phyloP scores from a whole-genome alignment of 352 stramenopile species.

The Thraustochytrium striatum region DNA sequence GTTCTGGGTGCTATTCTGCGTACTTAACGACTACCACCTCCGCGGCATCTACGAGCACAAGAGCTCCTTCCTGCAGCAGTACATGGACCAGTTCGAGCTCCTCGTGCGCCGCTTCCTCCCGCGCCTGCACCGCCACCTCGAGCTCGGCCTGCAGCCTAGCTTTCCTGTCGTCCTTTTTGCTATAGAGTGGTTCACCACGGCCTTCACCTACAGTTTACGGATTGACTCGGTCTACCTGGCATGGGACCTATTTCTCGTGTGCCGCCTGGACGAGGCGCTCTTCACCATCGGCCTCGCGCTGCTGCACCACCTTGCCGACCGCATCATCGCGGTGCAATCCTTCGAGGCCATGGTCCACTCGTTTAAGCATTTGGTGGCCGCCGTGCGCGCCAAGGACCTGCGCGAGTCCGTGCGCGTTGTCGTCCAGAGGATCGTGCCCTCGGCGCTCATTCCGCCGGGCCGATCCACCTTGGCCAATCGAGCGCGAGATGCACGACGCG shows the following conservation, averaged over 20 bases:
- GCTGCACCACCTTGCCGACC: conserved; percentile 14
- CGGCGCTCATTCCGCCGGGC: conserved; percentile 24
- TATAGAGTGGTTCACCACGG: conserved; percentile 46
- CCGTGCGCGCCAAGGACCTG: conserved; percentile 5
- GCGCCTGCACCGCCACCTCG: conserved; percentile 29
- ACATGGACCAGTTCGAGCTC: conserved; percentile 35
- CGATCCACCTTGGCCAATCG: conserved; percentile 32
- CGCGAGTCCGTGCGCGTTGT: neutral
- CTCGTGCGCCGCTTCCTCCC: conserved; percentile 36
- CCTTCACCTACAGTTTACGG: conserved; percentile 41
- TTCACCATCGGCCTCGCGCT: conserved; percentile 13
- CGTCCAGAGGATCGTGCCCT: conserved; percentile 36
- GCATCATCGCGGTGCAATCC: conserved; percentile 12
- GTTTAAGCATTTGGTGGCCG: conserved; percentile 8
- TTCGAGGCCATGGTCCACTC: conserved; percentile 30
- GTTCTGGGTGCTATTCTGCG: conserved; percentile 26
- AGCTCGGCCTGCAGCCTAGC: conserved; percentile 2
- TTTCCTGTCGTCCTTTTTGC: conserved; percentile 41
- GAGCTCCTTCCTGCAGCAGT: conserved; percentile 42
- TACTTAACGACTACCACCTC: conserved; percentile 33
- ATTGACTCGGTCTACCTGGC: conserved; percentile 38
- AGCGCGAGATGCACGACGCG: conserved; percentile 26
- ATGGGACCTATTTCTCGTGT: conserved; percentile 33
- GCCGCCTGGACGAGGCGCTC: conserved; percentile 20
- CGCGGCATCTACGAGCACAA: conserved; percentile 30